Conservation (phyloP, 345 rosid species). For the Bruguiera sexangula region DNA sequence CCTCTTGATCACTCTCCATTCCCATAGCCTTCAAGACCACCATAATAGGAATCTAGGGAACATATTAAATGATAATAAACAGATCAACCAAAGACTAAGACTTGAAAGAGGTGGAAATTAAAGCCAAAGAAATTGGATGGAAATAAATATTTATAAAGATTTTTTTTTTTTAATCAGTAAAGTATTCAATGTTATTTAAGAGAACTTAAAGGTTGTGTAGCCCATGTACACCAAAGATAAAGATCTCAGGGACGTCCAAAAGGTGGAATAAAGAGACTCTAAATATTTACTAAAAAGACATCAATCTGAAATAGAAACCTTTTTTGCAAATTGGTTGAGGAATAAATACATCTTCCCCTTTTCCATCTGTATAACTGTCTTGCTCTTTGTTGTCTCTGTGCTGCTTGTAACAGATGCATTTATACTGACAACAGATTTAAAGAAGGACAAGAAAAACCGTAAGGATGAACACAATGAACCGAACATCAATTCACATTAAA, state of each 20-base stretch:
- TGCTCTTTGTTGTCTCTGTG: conserved; percentile 79
- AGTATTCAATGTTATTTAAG: too few relatives aligned
- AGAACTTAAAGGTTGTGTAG: background rate
- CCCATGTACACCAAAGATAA: background rate
- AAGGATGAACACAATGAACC: background rate
- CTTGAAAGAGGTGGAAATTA: background rate
- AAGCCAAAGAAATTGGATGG: background rate
- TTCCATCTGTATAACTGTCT: conserved; percentile 85
- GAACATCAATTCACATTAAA: background rate
- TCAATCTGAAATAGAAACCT: conserved; percentile 38
- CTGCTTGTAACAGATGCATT: conserved; percentile 95
- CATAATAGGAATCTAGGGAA: conserved; percentile 70
- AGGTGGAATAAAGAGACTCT: background rate
- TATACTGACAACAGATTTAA: conserved; percentile 42
- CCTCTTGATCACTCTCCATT: conserved; percentile 96
- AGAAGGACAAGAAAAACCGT: background rate
- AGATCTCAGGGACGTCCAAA: background rate
- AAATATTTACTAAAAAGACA: background rate
- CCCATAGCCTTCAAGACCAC: conserved; percentile 93
- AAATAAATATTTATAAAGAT: background rate
- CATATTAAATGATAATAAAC: background rate
- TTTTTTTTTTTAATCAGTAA: too few relatives aligned
- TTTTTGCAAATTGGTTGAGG: conserved; percentile 63
- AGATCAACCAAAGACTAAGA: background rate
- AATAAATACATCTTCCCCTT: conserved; percentile 79